Evolutionary conservation across 2,329 filamentous ascomycete species (phyloP).

Genomic region (Cladophialophora immunda): DNA sequence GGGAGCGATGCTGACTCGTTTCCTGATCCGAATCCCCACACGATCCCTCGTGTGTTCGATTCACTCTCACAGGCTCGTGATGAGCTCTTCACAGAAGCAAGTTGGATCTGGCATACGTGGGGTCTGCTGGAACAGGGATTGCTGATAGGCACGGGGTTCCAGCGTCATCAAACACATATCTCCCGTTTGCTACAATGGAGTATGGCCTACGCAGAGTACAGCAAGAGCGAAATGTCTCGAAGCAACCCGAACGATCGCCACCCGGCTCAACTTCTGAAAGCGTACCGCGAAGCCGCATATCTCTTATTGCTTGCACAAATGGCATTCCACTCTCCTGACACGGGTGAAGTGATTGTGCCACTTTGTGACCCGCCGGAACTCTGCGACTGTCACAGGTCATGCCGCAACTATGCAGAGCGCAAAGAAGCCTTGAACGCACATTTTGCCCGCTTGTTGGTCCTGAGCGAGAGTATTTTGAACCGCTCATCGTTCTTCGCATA

Average conservation of each 20-base stretch:
- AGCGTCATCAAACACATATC: constrained; percentile 38
- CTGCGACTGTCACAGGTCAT: constrained; percentile 36
- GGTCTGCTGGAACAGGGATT: constrained; percentile 32
- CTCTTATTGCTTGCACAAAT: constrained; percentile 37
- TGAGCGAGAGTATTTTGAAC: constrained; percentile 38
- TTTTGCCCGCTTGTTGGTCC: constrained; percentile 38
- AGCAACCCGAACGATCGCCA: constrained; percentile 21
- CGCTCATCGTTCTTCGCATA: constrained; percentile 32
- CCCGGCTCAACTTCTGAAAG: constrained; percentile 31
- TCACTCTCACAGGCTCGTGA: constrained; percentile 39
- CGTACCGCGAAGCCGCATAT: constrained; percentile 37
- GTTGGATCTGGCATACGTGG: constrained; percentile 41
- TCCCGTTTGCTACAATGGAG: constrained; percentile 39
- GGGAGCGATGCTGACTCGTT: constrained; percentile 2
- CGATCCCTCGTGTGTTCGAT: constrained; percentile 34
- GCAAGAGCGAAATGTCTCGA: constrained; percentile 27
- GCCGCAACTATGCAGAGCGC: constrained; percentile 36
- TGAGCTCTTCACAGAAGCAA: constrained; percentile 38
- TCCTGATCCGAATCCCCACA: constrained; percentile 31
- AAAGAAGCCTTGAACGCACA: constrained; percentile 38
- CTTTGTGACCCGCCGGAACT: constrained; percentile 36
- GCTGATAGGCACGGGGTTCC: constrained; percentile 29
- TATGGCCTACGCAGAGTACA: constrained; percentile 39
- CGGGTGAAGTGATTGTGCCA: constrained; percentile 36
- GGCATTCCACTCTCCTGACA: constrained; percentile 37